Base-by-base conservation (phyloP, 495 filamentous ascomycete species). In the Aspergillus bertholletiae region DNA sequence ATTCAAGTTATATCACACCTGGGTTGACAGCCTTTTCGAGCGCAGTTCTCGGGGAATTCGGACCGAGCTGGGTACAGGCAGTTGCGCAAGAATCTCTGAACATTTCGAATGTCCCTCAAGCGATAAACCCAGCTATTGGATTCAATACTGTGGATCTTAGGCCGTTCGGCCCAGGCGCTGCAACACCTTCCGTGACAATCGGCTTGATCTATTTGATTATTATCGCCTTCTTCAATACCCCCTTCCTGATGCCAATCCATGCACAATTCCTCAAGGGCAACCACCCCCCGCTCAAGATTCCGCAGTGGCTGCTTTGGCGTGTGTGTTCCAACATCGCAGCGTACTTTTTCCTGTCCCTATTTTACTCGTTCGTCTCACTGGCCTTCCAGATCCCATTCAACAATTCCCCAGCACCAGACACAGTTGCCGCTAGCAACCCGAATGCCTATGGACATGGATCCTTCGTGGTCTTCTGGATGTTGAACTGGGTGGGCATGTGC, bases 121-220 rank as follows among this genome's bases (percentile, higher is more conserved):
- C 82, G 6, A 66, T 88, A 12, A 84, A 78, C 58, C 85, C 87
- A 0, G 85, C 72, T 3, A 81, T 89, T 46, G 82, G 81, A 4
- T 85, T 87, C 67, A 79, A 78, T 15, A 65, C 65, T 1, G 74
- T 80, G 60, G 84, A 87, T 53, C 72, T 89, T 4, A 78, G 85
- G 6, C 85, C 86, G 1, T 88, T 89, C 60, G 58, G 62, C 0
- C 83, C 84, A 0, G 72, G 77, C 7, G 75, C 79, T 3, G 71
- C 77, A 4, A 81, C 75, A 2, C 85, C 85, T 0, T 77, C 86
- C 7, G 79, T 87, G 8, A 80, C 77, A 2, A 84, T 89, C 53
- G 86, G 86, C 0, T 65, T 89, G 30, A 88, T 88, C 63, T 88
- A 89, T 66, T 71, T 90, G 22, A 87, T 89, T 63, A 88, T 90